Percentiles rank a stretch among this genome's conserved stretches.
Evolutionary conservation across 768 basidiomycete species (phyloP).

Genomic region (Lentinula edodes): DNA sequence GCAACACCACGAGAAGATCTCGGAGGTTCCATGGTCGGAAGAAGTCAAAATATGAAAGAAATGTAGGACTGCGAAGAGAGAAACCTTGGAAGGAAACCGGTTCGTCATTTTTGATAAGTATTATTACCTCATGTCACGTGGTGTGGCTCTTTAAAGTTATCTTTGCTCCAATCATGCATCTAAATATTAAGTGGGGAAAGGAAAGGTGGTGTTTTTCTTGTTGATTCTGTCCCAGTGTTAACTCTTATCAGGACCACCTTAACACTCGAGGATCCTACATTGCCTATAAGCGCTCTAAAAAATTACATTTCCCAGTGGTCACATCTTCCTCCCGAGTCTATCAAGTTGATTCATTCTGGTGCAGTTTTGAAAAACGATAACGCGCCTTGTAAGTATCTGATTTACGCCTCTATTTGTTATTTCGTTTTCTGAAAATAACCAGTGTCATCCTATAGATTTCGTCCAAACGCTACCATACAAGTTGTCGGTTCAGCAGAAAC

Average conservation of each 20-base stretch:
- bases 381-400: conserved; percentile 34
- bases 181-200: conserved; percentile 42
- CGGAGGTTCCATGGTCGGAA: not conserved
- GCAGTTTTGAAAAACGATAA: conserved; percentile 85
- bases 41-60: not conserved
- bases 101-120: not conserved
- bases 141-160: not conserved
- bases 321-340: conserved; percentile 57
- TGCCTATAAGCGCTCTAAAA: conserved; percentile 50
- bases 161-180: conserved; percentile 24
- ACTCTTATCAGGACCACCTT: not conserved
- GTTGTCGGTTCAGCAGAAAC: conserved; percentile 42
- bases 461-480: conserved; percentile 61
- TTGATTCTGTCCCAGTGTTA: not conserved
- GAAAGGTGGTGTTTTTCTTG: conserved; percentile 22
- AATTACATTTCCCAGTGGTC: conserved; percentile 67
- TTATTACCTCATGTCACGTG: not conserved
- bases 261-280: conserved; percentile 6
- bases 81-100: not conserved
- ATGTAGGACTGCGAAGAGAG: not conserved
- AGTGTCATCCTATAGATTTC: conserved; percentile 73
- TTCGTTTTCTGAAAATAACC: conserved; percentile 16
- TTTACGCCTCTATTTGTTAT: conserved; percentile 20
- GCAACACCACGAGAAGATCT: conserved; percentile 7
- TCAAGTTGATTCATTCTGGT: conserved; percentile 88